Base-by-base conservation (phyloP, 768 basidiomycete genomes). In the Kwoniella shandongensis region DNA sequence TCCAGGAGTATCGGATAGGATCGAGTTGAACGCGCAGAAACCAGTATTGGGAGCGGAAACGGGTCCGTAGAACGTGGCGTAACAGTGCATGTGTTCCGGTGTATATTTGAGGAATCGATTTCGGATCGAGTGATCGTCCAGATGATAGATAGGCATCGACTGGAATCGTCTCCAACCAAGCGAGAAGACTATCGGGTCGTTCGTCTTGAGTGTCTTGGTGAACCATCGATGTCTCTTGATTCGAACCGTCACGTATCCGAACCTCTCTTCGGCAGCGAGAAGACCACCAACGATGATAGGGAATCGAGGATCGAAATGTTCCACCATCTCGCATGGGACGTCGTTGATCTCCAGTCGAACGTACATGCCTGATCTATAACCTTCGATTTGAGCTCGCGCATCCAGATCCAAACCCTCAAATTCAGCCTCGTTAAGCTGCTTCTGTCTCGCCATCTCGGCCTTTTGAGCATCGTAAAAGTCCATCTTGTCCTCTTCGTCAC, bases 61-160 rank as follows among this genome's bases (percentile, higher is more conserved):
- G 6, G 96, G 94, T 0, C 91, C 94, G 71, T 93, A 99, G 77
- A 98, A 96, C 2, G 93, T 96, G 2, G 93, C 94, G 71, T 87
- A 94, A 71, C 96, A 99, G 74, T 99, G 96, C 96, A 94, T 97
- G 72, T 99, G 96, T 78, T 99, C 96, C 0, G 96, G 96, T 0
- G 96, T 97, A 75, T 99, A 99, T 79, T 99, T 99, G 79, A 99
- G 88, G 87, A 98, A 89, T 32, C 96, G 90, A 86, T 97, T 96
- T 17, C 96, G 88, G 65, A 97, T 94, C 10, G 88, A 91, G 73
- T 96, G 93, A 77, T 99, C 96, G 74, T 99, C 96, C 20, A 99
- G 80, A 18, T 91, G 91, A 78, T 97, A 99, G 62, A 97, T 87
- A 1, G 96, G 96, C 4, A 94, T 80, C 0, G 84, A 88, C 76